phyloP scores from a whole-genome alignment of 768 basidiomycete species.

The Pleurotus sapidus region DNA sequence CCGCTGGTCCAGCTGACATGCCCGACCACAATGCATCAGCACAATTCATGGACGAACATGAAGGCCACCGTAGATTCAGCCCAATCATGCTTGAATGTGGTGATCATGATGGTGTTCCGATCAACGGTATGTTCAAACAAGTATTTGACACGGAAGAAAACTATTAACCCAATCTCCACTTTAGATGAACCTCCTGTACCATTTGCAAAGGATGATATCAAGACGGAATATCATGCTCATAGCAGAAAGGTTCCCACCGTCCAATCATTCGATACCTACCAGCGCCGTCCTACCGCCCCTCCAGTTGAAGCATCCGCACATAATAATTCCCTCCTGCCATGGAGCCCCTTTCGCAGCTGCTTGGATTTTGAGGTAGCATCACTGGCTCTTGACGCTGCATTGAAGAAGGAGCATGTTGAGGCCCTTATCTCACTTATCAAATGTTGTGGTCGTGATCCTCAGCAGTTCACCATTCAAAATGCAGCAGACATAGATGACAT shows the following conservation, averaged over 20 bases:
- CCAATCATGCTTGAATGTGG: no score
- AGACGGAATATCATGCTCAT: constrained; percentile 21
- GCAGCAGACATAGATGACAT: constrained; percentile 10
- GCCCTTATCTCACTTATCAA: constrained; percentile 16
- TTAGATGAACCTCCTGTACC: no score
- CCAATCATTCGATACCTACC: no score
- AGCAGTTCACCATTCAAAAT: constrained; percentile 14
- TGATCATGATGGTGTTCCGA: no score
- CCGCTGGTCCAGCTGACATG: no score
- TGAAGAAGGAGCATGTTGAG: constrained; percentile 17
- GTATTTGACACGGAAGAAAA: no score
- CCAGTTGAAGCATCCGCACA: constrained; percentile 7
- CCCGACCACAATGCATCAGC: no score
- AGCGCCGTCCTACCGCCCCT: neutral
- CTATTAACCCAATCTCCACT: no score
- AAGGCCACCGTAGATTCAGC: no score
- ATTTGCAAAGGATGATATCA: constrained; percentile 16
- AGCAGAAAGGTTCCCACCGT: constrained; percentile 10
- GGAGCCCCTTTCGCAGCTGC: constrained; percentile 19
- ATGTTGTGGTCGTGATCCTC: neutral
- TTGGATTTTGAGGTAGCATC: constrained; percentile 26
- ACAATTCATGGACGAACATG: no score
- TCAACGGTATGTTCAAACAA: no score
- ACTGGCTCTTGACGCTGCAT: constrained; percentile 17
- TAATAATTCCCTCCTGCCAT: constrained; percentile 14